Evolutionary conservation across 1,284 basidiomycete species (phyloP), one percentile per base, ranked within the genome.

Genomic region (Exobasidium rhododendri): DNA sequence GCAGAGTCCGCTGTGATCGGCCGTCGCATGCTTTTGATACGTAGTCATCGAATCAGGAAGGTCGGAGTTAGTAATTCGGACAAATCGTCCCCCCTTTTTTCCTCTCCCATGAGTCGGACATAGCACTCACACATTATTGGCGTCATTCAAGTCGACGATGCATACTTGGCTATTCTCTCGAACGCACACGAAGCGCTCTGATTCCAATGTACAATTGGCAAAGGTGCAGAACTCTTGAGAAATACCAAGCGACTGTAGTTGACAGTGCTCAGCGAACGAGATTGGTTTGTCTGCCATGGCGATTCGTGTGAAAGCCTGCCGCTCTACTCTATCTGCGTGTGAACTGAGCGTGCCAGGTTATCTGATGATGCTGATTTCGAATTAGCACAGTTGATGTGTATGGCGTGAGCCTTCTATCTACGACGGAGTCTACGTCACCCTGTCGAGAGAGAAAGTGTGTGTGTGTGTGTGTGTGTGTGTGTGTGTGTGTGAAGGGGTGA

Each of bases 1-100:
- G 96, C 94, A 61, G 91, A 94, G 82, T 99, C 96, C 87, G 85
- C 96, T 26, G 91, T 92, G 80, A 99, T 98, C 63, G 96, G 96
- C 79, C 96, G 85, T 71, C 96, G 88, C 71, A 97, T 88, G 52
- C 72, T 74, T 66, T 31, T 30, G 5, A 1, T 3, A 40, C 43
- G 24, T 50, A 6, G 47, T n/a, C 20, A 54, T 29, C 51, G 29
- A 54, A 7, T 6, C 10, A 40, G 17, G 17, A 40, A 40, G 35
- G 7, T 7, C 10, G 7, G 17, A 40, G 35, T 40, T 40, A 40
- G 35, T 40, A 40, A 7, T 51, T 29, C 10, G 31, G 24, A 11
- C 10, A 10, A 17, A 10, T 22, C 49, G 17, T 29, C 5, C 43
- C 44, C 35, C 30, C n/a, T 47, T 35, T 50, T 20, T 35, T 4